Conservation (phyloP, 768 basidiomycete genomes). For the Scleroderma citrinum region DNA sequence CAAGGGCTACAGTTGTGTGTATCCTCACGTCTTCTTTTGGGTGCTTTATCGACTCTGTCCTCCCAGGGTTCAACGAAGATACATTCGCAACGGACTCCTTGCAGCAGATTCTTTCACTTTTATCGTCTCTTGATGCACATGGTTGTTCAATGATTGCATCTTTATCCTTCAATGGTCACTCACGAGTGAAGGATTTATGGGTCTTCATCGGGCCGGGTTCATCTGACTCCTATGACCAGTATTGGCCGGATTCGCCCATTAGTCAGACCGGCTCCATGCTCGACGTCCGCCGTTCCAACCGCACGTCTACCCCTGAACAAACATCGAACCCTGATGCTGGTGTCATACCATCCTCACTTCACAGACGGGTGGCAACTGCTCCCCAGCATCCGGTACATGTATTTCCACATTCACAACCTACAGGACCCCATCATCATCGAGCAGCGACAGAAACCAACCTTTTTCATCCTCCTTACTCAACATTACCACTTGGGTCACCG, state of each 20-base stretch:
- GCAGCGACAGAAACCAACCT: constrained; percentile 29
- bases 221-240: constrained; percentile 22
- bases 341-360: constrained; percentile 22
- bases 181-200: constrained; percentile 74
- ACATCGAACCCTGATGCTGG: constrained; percentile 17
- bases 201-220: constrained; percentile 58
- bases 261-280: constrained; percentile 32
- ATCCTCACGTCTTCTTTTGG: constrained; percentile 8
- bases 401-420: constrained; percentile 8
- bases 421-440: constrained; percentile 27
- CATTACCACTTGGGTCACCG: constrained; percentile 14
- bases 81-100: constrained; percentile 71
- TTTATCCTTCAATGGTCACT: constrained; percentile 63
- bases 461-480: constrained; percentile 12
- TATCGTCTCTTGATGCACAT: constrained; percentile 61
- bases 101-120: constrained; percentile 60
- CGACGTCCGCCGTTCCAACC: constrained; percentile 32
- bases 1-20: constrained; percentile 73
- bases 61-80: constrained; percentile 71
- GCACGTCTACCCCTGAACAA: constrained; percentile 27
- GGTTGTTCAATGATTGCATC: constrained; percentile 66
- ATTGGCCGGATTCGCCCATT: constrained; percentile 29
- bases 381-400: constrained; percentile 20
- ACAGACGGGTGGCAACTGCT: constrained; percentile 25
- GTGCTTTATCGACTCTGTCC: constrained; percentile 13